Evolutionary conservation across 768 basidiomycete genomes (phyloP), one percentile per base, ranked within the genome.

Genomic region (Lentinula detonsa): DNA sequence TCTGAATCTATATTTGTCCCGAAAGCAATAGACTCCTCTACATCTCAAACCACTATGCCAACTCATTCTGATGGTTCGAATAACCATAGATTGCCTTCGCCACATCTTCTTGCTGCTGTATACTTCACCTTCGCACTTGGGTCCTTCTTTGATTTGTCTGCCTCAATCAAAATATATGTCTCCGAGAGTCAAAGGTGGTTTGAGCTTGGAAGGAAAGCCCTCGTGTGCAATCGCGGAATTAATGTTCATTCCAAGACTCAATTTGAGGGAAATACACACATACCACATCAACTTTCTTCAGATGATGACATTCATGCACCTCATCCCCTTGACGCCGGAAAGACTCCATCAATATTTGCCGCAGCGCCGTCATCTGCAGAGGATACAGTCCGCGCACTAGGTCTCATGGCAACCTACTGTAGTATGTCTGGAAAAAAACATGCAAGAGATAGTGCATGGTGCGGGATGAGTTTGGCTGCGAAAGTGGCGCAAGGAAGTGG

Each of bases 81-180:
- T 6, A 40, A 15, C 23, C 55, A 3, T 16, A 23, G 8, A 11
- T 43, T 43, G 18, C 58, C 71, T 9, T 66, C 68, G 31, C 73
- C 81, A 1, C 88, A 85, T 68, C 75, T 76, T 8, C 76, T 87
- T 28, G 80, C 84, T 0, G 76, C 79, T 37, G 61, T 84, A 31
- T 87, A 76, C 70, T 85, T 87, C 69, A 65, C 86, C 21, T 78
- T 88, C 48, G 83, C 86, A 1, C 76, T 87, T 9, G 86, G 86
- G 1, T 83, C 82, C 6, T 71, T 87, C n/a, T 72, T 87, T 43
- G 85, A 87, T 62, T 68, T 84, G 1, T 68, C 67, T 59, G 69
- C 68, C n/a, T 74, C 72, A 6, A 21, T 52, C 18, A 43, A 39
- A 33, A 78, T 85, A 0, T 87, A 82, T 61, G 84, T 79, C 28